Evolutionary conservation across 768 basidiomycete species (phyloP), one percentile per base, ranked within the genome.

Genomic region (Boletus eberwhitei): DNA sequence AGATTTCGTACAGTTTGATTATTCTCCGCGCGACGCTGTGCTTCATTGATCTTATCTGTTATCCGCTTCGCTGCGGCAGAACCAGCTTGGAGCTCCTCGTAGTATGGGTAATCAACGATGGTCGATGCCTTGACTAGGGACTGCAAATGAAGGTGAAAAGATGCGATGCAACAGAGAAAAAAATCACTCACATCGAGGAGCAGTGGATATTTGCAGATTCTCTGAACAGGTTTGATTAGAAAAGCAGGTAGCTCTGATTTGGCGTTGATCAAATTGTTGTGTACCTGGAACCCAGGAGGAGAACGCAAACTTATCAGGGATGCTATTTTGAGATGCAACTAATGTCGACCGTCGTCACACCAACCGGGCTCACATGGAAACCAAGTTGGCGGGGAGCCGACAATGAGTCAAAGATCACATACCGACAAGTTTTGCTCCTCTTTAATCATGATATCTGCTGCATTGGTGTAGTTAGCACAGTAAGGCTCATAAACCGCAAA

Each of bases 191-290:
- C 93, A 70, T 91, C 90, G 63, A 99, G 84, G 22, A 98, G 82
- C 14, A 99, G 79, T 24, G 95, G 95, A 71, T 98, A 98, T 79
- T 98, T 98, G 82, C 96, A 97, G 62, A 98, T 88, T 58, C 97
- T 86, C 71, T 99, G 97, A 46, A 99, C 89, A 8, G 97, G 97
- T 76, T 98, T 98, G 80, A 98, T 98, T 56, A 98, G 84, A 75
- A 98, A 96, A 9, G 93, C 93, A 55, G 92, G 90, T 32, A 99
- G 79, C 66, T 99, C 97, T 67, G 89, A 87, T 70, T 90, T 90
- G 64, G 87, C 87, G 63, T 93, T 90, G 74, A 95, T 90, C 77
- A 92, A 77, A 72, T 86, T 81, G 74, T 89, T 88, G 66, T 90
- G 77, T 57, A 83, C 81, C 90, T 93, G 66, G 11, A 41, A 55